Base-by-base conservation (phyloP, 208 protist species). In the Crithidia expoeki region DNA sequence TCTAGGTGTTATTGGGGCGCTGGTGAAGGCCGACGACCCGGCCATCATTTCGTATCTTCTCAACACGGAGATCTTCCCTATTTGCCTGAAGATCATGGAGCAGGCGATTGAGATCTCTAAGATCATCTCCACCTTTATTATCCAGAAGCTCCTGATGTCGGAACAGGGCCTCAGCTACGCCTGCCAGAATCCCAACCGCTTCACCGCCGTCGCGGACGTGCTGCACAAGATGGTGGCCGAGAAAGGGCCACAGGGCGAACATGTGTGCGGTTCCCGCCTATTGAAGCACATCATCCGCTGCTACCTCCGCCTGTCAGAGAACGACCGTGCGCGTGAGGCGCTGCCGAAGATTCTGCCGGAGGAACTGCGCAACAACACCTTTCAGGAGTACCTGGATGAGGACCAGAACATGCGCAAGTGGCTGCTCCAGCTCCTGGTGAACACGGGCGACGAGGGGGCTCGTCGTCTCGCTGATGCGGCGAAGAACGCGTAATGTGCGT, bases 71-170 rank as follows among this genome's bases (percentile, higher is more conserved):
- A 99, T 99, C 70, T 99, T 99, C 57, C 98, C 99, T 27, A 84
- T 99, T n/a, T 99, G 98, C 87, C 87, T 99, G 30, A 86, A 94
- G 23, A 99, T 99, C 58, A 99, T 99, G 98, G 98, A 99, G 82
- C 95, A 78, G 62, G 97, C 98, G 23, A 88, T 83, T 12, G 98
- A 99, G 74, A 86, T 99, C 19, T 98, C 94, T 17, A 98, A 98
- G 82, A 99, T 98, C 19, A 97, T 98, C 2, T 98, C 99, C 12
- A 99, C 99, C 27, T 99, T 99, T 80, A 99, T 99, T 60, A 95
- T 99, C 34, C 98, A 99, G 84, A 99, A 99, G 85, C 98, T 99
- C 33, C 83, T 99, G 0, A 81, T 97, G 14, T 98, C 99, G 33
- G 97, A 99, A 16, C 89, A 94, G 47, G 98, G 99, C 3, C 92